These are phyloP conservation scores for Podaxis sp. DNA, from an alignment of 768 basidiomycete species.

Conservation along the genomic window DNA sequence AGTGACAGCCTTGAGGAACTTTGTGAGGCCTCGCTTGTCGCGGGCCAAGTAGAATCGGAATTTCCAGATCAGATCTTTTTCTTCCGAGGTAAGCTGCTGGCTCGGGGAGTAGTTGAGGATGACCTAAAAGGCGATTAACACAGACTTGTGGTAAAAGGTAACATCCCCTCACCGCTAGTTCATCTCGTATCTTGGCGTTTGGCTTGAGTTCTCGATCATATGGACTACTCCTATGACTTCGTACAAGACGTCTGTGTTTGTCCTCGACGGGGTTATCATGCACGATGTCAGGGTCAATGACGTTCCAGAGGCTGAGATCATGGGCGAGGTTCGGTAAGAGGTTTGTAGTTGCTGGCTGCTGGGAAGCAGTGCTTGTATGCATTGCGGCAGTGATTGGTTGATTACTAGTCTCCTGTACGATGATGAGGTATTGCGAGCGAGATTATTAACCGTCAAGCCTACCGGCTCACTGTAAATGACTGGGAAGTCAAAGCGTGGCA, in stretches of 20 bases:
- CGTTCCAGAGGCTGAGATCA: constrained; percentile 80
- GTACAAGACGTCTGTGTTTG: constrained; percentile 90
- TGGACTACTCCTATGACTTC: constrained; percentile 93
- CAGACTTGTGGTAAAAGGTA: not conserved
- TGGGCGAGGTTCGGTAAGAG: constrained; percentile 51
- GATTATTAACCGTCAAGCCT: constrained; percentile 25
- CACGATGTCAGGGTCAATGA: constrained; percentile 87
- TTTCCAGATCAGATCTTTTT: constrained; percentile 97
- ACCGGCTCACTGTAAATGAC: constrained; percentile 93
- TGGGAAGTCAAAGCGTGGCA: constrained; percentile 96
- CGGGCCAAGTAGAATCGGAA: constrained; percentile 96
- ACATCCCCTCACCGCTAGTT: constrained; percentile 66
- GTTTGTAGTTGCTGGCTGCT: constrained; percentile 43
- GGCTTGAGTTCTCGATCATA: constrained; percentile 96
- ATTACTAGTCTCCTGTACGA: constrained; percentile 10
- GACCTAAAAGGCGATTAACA: constrained; percentile 46
- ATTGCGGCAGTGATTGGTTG: constrained; percentile 27
- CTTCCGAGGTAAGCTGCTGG: constrained; percentile 80
- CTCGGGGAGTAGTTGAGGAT: constrained; percentile 93
- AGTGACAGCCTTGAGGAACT: constrained; percentile 96
- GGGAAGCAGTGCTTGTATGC: constrained; percentile 40
- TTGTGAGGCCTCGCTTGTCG: constrained; percentile 92
- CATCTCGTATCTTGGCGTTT: constrained; percentile 93
- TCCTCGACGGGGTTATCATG: constrained; percentile 97
- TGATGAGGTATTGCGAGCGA: constrained; percentile 23